Conservation (phyloP, 768 basidiomycete genomes). For the Amyloporia xantha region DNA sequence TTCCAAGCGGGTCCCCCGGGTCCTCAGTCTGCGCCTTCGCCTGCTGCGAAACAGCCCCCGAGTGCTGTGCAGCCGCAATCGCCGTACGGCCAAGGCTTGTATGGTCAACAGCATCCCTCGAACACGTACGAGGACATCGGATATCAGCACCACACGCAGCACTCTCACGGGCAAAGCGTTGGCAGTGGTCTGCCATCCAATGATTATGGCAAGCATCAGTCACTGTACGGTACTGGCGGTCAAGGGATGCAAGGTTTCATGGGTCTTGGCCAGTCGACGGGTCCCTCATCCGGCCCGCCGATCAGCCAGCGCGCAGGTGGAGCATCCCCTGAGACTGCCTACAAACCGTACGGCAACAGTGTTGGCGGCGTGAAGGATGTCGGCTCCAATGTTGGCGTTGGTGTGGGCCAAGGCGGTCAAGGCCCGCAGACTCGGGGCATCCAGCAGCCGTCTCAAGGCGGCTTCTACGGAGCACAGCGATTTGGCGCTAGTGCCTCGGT, state of each 20-base stretch:
- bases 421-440: conserved; percentile 37
- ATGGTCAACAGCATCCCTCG: conserved; percentile 55
- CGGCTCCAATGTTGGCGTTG: conserved; percentile 38
- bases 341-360: conserved; percentile 61
- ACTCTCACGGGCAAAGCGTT: conserved; percentile 40
- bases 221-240: conserved; percentile 38
- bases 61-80: conserved; percentile 49
- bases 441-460: conserved; percentile 37
- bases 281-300: conserved; percentile 39
- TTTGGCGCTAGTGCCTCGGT: conserved; percentile 35
- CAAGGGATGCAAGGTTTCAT: conserved; percentile 68
- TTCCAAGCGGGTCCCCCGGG: conserved; percentile 69
- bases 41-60: conserved; percentile 60
- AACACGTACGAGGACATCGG: conserved; percentile 45
- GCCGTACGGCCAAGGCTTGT: conserved; percentile 57
- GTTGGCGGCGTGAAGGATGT: conserved; percentile 58
- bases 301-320: conserved; percentile 41
- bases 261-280: conserved; percentile 45
- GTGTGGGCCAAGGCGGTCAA: conserved; percentile 31
- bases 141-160: conserved; percentile 50
- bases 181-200: conserved; percentile 31
- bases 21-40: conserved; percentile 57
- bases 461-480: conserved; percentile 38
- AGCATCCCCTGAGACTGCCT: conserved; percentile 63
- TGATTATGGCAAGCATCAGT: conserved; percentile 40